Conservation (phyloP, 2,329 filamentous ascomycete genomes). For the Paraphoma sp. region DNA sequence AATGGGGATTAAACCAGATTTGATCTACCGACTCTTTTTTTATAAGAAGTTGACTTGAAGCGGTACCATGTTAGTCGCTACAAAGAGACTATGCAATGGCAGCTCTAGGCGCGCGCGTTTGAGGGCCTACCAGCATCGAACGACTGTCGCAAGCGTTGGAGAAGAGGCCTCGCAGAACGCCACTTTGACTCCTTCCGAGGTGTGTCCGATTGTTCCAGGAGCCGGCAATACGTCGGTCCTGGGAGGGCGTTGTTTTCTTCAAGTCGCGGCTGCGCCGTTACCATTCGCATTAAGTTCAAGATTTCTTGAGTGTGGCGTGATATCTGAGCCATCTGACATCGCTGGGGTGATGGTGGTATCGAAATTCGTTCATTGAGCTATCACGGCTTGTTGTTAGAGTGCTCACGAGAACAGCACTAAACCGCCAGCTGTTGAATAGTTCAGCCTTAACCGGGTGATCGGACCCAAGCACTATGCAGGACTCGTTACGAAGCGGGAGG, state of each 20-base stretch:
- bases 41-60: not conserved
- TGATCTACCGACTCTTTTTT: not conserved
- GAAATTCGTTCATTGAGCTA: no score
- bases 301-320: no score
- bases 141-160: not conserved
- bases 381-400: no score
- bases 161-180: not conserved
- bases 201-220: not conserved
- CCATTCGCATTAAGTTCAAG: no score
- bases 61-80: no score
- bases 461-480: slow-evolving; percentile 6
- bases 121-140: no score
- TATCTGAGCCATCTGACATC: no score
- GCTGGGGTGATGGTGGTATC: no score
- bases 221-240: not conserved
- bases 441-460: slow-evolving; percentile 4
- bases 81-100: no score
- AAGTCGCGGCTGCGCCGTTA: not conserved
- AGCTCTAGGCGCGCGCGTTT: no score
- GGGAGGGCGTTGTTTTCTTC: not conserved
- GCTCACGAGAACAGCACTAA: not conserved
- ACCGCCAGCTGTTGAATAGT: not conserved
- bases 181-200: not conserved
- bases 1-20: not conserved
- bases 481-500: not conserved